Evolutionary conservation across 495 filamentous ascomycete species (phyloP).

Genomic region (Lasiosphaeria hispida): DNA sequence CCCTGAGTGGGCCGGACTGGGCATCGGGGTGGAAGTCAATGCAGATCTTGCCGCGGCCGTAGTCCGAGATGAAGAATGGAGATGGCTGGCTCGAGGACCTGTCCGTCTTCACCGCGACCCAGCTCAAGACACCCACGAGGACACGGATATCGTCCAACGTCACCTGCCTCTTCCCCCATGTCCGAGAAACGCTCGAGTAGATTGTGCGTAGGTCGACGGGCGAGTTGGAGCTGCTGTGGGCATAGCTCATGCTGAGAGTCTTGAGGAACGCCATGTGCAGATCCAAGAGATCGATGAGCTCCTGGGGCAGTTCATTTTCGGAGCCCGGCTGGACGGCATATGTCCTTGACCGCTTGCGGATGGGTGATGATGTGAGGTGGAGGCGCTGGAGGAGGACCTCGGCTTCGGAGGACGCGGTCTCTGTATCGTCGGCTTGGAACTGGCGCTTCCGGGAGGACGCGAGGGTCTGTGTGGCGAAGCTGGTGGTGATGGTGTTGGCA

Average conservation of each 20-base stretch:
- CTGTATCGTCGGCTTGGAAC: slow-evolving; percentile 19
- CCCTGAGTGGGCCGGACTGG: slow-evolving; percentile 47
- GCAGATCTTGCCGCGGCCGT: slow-evolving; percentile 51
- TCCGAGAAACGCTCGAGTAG: slow-evolving; percentile 51
- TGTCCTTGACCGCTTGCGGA: slow-evolving; percentile 31
- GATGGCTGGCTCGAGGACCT: slow-evolving; percentile 14
- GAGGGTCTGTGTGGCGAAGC: not conserved
- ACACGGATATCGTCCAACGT: slow-evolving; percentile 57
- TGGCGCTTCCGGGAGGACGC: slow-evolving; percentile 22
- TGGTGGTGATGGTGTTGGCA: not conserved
- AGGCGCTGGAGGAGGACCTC: slow-evolving; percentile 40
- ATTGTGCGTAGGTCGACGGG: slow-evolving; percentile 59
- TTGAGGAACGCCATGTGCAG: slow-evolving; percentile 58
- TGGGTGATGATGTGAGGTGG: slow-evolving; percentile 38
- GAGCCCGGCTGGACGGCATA: slow-evolving; percentile 24
- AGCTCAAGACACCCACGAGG: slow-evolving; percentile 52
- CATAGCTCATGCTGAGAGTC: slow-evolving; percentile 56
- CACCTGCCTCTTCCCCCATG: slow-evolving; percentile 62
- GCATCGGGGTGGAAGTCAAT: slow-evolving; percentile 36
- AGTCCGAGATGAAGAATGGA: slow-evolving; percentile 57
- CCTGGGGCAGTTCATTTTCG: slow-evolving; percentile 46
- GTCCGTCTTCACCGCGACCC: slow-evolving; percentile 15
- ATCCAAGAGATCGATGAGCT: slow-evolving; percentile 55
- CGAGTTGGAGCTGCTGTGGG: slow-evolving; percentile 60
- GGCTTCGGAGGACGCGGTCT: slow-evolving; percentile 17